These are phyloP conservation scores for Colletotrichum tofieldiae DNA, from an alignment of 2,329 filamentous ascomycete genomes.

Conservation along the genomic window DNA sequence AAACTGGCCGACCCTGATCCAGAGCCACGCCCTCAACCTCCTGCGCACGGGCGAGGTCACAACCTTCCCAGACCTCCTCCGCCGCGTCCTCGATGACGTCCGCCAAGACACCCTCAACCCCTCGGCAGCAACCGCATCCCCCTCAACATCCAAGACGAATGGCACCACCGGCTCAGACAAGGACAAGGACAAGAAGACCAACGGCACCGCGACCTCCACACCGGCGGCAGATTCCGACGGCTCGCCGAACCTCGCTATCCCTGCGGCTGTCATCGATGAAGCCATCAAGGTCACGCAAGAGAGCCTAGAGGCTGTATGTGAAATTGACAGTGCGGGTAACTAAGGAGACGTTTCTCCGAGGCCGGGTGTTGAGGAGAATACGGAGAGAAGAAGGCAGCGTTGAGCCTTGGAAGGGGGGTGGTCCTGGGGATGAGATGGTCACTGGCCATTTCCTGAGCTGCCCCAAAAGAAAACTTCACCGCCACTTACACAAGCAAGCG, in stretches of 20 bases:
- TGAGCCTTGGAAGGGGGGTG: not conserved
- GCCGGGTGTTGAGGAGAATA: not conserved
- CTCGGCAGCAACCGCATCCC: conserved; percentile 48
- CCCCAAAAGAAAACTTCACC: no score
- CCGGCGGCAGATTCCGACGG: conserved; percentile 43
- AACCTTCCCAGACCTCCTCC: conserved; percentile 74
- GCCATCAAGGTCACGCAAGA: conserved; percentile 73
- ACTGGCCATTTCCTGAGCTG: not conserved
- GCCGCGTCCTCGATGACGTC: conserved; percentile 74
- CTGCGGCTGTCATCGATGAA: conserved; percentile 73
- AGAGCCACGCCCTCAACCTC: conserved; percentile 72
- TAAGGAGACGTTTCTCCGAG: not conserved
- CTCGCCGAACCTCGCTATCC: conserved; percentile 66
- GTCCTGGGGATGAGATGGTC: not conserved
- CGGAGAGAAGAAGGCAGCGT: not conserved
- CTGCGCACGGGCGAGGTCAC: conserved; percentile 73
- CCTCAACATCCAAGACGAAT: conserved; percentile 48
- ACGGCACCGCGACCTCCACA: conserved; percentile 33
- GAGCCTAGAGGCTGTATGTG: conserved; percentile 67
- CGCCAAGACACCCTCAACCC: conserved; percentile 63
- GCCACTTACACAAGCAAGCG: not conserved
- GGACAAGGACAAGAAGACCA: conserved; percentile 38
- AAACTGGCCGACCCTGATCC: conserved; percentile 76
- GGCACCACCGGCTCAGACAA: conserved; percentile 41
- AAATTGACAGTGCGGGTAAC: conserved; percentile 50